Conservation (phyloP, 2,329 filamentous ascomycete genomes). For the Cladosporium phlei region DNA sequence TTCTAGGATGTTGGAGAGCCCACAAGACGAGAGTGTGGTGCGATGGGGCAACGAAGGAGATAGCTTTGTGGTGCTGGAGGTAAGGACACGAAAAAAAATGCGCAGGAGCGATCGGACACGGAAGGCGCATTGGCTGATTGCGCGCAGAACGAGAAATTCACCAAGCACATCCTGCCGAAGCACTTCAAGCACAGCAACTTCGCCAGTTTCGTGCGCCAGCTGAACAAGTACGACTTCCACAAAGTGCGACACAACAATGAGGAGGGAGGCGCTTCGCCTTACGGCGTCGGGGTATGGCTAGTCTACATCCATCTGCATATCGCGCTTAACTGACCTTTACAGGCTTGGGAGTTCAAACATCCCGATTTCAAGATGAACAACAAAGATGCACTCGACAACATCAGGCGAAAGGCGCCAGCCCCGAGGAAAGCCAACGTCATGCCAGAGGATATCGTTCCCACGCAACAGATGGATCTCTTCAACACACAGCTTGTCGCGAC, state of each 20-base stretch:
- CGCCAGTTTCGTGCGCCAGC: conserved; percentile 68
- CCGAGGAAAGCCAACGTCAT: conserved; percentile 65
- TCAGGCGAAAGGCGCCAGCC: conserved; percentile 88
- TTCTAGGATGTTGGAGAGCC: conserved; percentile 88
- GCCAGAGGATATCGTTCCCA: conserved; percentile 71
- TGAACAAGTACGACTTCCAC: conserved; percentile 71
- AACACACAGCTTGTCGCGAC: conserved; percentile 85
- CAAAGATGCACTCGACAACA: conserved; percentile 94
- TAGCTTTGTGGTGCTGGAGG: conserved; percentile 95
- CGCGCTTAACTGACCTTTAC: conserved; percentile 29
- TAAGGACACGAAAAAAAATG: conserved; percentile 37
- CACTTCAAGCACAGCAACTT: conserved; percentile 96
- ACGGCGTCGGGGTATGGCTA: conserved; percentile 66
- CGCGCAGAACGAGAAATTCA: conserved; percentile 89
- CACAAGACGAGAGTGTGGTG: conserved; percentile 85
- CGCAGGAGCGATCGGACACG: neutral
- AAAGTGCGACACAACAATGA: conserved; percentile 92
- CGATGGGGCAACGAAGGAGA: conserved; percentile 93
- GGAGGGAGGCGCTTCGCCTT: conserved; percentile 74
- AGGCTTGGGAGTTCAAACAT: conserved; percentile 97
- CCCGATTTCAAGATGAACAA: conserved; percentile 93
- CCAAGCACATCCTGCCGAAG: conserved; percentile 91
- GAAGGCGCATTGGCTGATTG: conserved; percentile 10
- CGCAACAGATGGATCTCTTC: conserved; percentile 83
- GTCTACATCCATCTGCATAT: neutral